phyloP scores from a whole-genome alignment of 2,329 filamentous ascomycete genomes.

The Ceratocystis colombiana region DNA sequence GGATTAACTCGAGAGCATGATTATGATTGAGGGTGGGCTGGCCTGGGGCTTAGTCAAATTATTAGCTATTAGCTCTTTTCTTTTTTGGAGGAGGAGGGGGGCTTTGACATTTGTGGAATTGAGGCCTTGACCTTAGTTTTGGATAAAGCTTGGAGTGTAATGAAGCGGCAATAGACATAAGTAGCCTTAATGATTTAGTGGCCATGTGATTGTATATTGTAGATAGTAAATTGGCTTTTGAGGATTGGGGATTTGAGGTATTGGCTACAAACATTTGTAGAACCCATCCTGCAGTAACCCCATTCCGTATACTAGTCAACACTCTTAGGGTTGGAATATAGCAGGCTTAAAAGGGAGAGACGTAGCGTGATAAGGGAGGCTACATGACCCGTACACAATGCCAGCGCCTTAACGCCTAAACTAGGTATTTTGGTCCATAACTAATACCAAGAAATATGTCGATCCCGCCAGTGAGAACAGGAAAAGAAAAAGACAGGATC shows the following conservation, averaged over 20 bases:
- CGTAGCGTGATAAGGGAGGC: background rate
- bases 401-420: background rate
- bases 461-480: background rate
- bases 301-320: no score
- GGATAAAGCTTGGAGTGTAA: background rate
- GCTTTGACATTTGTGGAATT: background rate
- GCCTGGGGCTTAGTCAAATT: background rate
- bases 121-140: background rate
- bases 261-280: no score
- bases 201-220: background rate
- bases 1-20: background rate
- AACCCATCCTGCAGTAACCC: no score
- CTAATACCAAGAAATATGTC: background rate
- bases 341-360: background rate
- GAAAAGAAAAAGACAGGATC: background rate
- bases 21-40: background rate
- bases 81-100: background rate
- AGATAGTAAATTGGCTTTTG: no score
- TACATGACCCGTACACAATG: background rate
- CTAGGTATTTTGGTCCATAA: conserved; percentile 4
- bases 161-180: background rate
- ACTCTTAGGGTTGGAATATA: background rate
- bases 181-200: background rate
- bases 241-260: no score
- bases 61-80: background rate